A percentile compares a stretch with the other conserved stretches of the same genome.
Evolutionary conservation across 306 rosid genomes (phyloP).

Genomic region (Quercus bicolor): DNA sequence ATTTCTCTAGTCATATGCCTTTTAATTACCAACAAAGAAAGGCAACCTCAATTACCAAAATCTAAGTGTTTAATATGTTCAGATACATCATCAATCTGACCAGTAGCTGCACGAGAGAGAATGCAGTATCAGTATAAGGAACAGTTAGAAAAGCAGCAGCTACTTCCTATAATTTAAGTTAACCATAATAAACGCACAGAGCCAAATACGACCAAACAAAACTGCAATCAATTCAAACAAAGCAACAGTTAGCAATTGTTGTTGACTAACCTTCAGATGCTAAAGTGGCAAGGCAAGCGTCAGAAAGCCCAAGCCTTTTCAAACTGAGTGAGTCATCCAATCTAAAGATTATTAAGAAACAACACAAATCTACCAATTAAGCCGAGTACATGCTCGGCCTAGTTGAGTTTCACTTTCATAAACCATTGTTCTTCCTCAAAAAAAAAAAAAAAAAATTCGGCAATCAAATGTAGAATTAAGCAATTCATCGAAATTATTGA

Average conservation of each 20-base stretch:
- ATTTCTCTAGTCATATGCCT: background rate
- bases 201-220: background rate
- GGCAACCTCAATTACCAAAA: slow-evolving; percentile 25
- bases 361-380: background rate
- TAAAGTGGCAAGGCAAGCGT: slow-evolving; percentile 73
- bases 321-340: slow-evolving; percentile 74
- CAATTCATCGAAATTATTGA: background rate
- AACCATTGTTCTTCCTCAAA: background rate
- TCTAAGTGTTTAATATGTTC: slow-evolving; percentile 25
- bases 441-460: too few relatives aligned
- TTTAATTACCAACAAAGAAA: background rate
- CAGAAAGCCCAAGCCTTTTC: slow-evolving; percentile 71
- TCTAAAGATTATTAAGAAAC: slow-evolving; percentile 38
- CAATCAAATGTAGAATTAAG: background rate
- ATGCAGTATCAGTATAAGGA: background rate
- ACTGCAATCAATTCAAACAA: background rate
- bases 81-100: slow-evolving; percentile 25
- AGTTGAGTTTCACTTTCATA: background rate
- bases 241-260: background rate
- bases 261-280: slow-evolving; percentile 63
- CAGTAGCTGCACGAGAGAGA: slow-evolving; percentile 26
- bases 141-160: background rate
- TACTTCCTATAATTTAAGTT: background rate
- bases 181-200: background rate
- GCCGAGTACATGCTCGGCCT: background rate